Evolutionary conservation across 2,329 filamentous ascomycete genomes (phyloP), one percentile per base, ranked within the genome.

Genomic region (Pseudocercospora eumusae): DNA sequence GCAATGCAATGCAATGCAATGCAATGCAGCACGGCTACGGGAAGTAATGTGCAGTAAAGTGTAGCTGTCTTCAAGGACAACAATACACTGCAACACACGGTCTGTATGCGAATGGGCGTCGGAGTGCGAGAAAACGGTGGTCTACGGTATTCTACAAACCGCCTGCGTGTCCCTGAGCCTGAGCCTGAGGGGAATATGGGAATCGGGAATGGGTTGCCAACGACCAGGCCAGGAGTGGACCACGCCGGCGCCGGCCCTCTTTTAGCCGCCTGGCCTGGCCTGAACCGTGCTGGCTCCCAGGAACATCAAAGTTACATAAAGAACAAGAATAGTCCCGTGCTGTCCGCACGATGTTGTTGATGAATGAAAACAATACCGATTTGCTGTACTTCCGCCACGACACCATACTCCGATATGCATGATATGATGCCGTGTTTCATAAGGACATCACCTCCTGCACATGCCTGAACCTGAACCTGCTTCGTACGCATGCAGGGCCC

Each of bases 401-500:
- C 20, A 28, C n/a, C 45, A n/a, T n/a, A n/a, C n/a, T n/a, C n/a
- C n/a, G n/a, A n/a, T n/a, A n/a, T n/a, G n/a, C n/a, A n/a, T n/a
- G n/a, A n/a, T n/a, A n/a, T n/a, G n/a, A n/a, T n/a, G n/a, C n/a
- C n/a, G n/a, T n/a, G n/a, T 25, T 25, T 47, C 44, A 47, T 11
- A 47, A 47, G 44, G 4, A 7, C 36, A 40, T 40, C 36, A 40
- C 36, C 36, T 47, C 36, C 36, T 47, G 44, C 44, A 13, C 21
- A 25, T 47, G 44, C 44, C 44, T 47, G 44, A 33, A 33, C 36
- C 44, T 21, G 40, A 7, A 44, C 40, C 40, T 44, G 44, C 23
- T 11, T 47, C 44, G 36, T 18, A 47, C 44, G 10, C 44, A 47
- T 47, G 44, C 47, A 52, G 47, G 47, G 47, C 47, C 25, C 44